A percentile compares a stretch with the other conserved stretches of the same genome.
These are phyloP conservation scores for Aurifilum marmelostoma DNA, from an alignment of 2,329 filamentous ascomycete species.

Conservation along the genomic window DNA sequence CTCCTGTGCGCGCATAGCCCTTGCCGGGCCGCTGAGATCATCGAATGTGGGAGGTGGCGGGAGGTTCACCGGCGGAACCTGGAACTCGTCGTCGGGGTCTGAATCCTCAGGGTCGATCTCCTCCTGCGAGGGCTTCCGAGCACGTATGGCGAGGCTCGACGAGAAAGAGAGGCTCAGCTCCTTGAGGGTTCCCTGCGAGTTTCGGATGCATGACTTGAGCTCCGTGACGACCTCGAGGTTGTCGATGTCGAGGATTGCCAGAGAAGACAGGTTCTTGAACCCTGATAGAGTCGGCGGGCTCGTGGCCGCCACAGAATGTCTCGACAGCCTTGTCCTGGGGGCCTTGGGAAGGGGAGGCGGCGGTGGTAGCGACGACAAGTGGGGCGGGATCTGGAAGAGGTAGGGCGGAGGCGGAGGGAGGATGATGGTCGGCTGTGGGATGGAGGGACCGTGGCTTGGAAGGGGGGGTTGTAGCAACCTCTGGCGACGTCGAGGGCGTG, in stretches of 20 bases:
- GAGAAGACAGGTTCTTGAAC: slow-evolving; percentile 57
- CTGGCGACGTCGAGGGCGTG: slow-evolving; percentile 28
- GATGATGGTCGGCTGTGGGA: slow-evolving; percentile 30
- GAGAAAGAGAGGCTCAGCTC: slow-evolving; percentile 64
- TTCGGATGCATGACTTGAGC: slow-evolving; percentile 57
- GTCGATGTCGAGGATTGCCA: slow-evolving; percentile 65
- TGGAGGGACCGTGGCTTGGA: slow-evolving; percentile 25
- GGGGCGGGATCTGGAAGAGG: slow-evolving; percentile 33
- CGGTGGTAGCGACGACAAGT: slow-evolving; percentile 35
- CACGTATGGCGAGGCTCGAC: slow-evolving; percentile 50
- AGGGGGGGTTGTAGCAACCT: slow-evolving; percentile 29
- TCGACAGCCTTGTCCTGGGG: slow-evolving; percentile 40
- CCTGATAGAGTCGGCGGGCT: slow-evolving; percentile 59
- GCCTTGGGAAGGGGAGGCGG: slow-evolving; percentile 43
- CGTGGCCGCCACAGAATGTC: slow-evolving; percentile 37
- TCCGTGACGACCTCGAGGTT: slow-evolving; percentile 58
- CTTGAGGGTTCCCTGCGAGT: slow-evolving; percentile 57
- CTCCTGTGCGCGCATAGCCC: slow-evolving; percentile 53
- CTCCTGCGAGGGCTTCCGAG: slow-evolving; percentile 47
- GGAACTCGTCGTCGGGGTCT: slow-evolving; percentile 60
- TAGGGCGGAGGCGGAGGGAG: slow-evolving; percentile 29
- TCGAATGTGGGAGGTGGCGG: slow-evolving; percentile 35
- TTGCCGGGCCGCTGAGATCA: slow-evolving; percentile 48
- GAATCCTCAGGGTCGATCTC: slow-evolving; percentile 43
- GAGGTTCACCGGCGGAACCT: slow-evolving; percentile 43